Base-by-base conservation (phyloP, 1,139 yeast species). In the Suzukiozyma palmioleophila region DNA sequence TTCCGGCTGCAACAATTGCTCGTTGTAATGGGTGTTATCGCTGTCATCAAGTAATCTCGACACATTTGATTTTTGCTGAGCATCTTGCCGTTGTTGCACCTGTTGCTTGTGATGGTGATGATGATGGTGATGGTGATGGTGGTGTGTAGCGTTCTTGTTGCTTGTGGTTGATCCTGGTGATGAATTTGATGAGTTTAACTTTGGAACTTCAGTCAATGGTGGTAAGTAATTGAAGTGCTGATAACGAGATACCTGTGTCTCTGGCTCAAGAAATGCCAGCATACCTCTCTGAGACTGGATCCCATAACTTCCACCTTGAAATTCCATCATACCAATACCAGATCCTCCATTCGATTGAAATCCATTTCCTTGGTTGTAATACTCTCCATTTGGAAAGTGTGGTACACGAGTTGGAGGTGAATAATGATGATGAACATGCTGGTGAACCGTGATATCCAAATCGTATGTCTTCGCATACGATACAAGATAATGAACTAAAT, bases 351-450 rank as follows among this genome's bases (percentile, higher is more conserved):
- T 28, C 6, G 31, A 28, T 13, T 12, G 31, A 13, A 28, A 28
- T 6, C 15, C 12, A 13, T 28, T 28, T 10, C 31, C 31, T 7
- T n/a, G 31, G 16, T 13, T 28, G 5, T 28, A 13, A 13, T 3
- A 28, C 4, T 28, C 31, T 8, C 12, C 13, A 26, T 28, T 28
- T 8, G 16, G 16, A 28, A 28, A 13, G 3, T 28, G 16, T 4
- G 31, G 9, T n/a, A 13, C 31, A 8, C 31, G 12, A 28, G 31
- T 8, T 13, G 31, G 66, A 1, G 76, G 69, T 2, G 72, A 60
- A 53, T 79, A 78, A 54, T 78, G 84, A 54, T 83, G 86, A 53
- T 84, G 88, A 38, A 86, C 81, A 59, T 88, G 96, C 56, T 88
- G 96, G 60, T 87, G 95, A 13, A 88, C 77, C 4, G 88, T 80